phyloP scores from a whole-genome alignment of 1,139 yeast genomes.

The Yamadazyma jaroonii region DNA sequence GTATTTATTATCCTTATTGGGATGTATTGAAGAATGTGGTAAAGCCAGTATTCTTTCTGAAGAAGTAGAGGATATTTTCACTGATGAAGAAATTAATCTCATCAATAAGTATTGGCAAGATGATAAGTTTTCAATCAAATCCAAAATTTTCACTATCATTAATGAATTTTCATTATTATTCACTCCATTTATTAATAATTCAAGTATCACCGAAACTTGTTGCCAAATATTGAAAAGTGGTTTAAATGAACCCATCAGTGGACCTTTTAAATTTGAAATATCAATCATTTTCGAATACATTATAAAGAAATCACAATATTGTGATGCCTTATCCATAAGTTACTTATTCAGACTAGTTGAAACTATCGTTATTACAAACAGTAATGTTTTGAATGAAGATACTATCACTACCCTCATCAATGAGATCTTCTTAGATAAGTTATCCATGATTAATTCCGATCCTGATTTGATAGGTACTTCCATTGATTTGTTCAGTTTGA shows the following conservation, averaged over 20 bases:
- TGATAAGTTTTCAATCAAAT: slow-evolving; percentile 45
- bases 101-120: slow-evolving; percentile 34
- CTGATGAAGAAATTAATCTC: slow-evolving; percentile 21
- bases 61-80: slow-evolving; percentile 44
- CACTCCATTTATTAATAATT: slow-evolving; percentile 27
- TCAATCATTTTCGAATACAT: slow-evolving; percentile 45
- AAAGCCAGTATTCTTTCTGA: slow-evolving; percentile 63
- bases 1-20: slow-evolving; percentile 52
- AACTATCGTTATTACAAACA: slow-evolving; percentile 36
- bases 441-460: slow-evolving; percentile 42
- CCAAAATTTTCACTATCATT: slow-evolving; percentile 37
- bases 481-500: slow-evolving; percentile 40
- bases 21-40: slow-evolving; percentile 66
- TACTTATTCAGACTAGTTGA: slow-evolving; percentile 41
- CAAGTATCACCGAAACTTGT: slow-evolving; percentile 52
- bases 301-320: slow-evolving; percentile 30
- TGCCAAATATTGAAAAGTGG: slow-evolving; percentile 58
- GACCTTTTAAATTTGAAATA: slow-evolving; percentile 57
- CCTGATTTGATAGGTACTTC: slow-evolving; percentile 52
- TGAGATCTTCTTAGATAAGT: slow-evolving; percentile 27
- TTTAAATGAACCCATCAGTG: slow-evolving; percentile 48
- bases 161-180: slow-evolving; percentile 42
- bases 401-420: slow-evolving; percentile 26
- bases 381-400: slow-evolving; percentile 24
- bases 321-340: slow-evolving; percentile 32